Evolutionary conservation across 768 basidiomycete species (phyloP).

Genomic region (Sporobolomyces phaffii): DNA sequence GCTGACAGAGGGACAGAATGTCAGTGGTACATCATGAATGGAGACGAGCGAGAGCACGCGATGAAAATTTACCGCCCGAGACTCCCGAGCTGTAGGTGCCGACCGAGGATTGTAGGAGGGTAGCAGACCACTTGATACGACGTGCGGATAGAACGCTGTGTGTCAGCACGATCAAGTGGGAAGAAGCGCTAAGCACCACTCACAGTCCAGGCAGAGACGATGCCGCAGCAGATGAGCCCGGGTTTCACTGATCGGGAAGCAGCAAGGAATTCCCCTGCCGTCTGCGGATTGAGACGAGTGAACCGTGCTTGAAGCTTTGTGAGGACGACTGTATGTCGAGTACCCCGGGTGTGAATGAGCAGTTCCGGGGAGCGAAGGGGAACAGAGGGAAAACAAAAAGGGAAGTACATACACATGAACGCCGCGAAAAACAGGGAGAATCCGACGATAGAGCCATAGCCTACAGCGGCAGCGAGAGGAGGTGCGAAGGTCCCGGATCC

Average conservation of each 20-base stretch:
- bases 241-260: constrained; percentile 58
- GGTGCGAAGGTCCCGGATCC: constrained; percentile 19
- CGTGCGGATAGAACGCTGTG: not conserved
- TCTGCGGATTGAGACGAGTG: constrained; percentile 6
- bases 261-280: constrained; percentile 56
- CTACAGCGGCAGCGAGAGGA: constrained; percentile 1
- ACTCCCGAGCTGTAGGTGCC: constrained; percentile 81
- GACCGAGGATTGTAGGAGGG: constrained; percentile 66
- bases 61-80: no score
- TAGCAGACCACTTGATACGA: constrained; percentile 9
- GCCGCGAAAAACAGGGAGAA: not conserved
- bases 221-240: constrained; percentile 84
- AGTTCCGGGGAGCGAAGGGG: no score
- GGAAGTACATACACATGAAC: constrained; percentile 11
- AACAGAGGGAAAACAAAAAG: no score
- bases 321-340: constrained; percentile 50
- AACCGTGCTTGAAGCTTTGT: constrained; percentile 69
- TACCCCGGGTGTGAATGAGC: no score
- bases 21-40: no score
- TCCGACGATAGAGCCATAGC: constrained; percentile 16
- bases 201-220: constrained; percentile 45
- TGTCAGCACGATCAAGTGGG: constrained; percentile 29
- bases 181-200: constrained; percentile 33
- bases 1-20: no score
- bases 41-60: no score